phyloP scores from a whole-genome alignment of 2,329 filamentous ascomycete genomes.

The Myriosclerotinia duriaeana region DNA sequence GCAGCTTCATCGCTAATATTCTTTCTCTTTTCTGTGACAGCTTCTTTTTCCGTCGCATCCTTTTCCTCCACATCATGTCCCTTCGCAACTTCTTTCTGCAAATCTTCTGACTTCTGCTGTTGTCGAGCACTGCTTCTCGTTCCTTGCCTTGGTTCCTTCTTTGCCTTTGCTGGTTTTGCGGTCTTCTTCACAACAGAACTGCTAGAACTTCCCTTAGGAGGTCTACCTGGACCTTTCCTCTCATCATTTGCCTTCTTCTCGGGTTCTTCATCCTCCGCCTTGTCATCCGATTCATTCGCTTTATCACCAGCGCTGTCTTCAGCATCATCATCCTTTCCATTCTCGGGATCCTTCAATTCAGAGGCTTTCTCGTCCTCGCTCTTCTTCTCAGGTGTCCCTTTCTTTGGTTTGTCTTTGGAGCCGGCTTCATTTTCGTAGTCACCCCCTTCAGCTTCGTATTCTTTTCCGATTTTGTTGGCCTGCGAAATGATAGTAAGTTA shows the following conservation, averaged over 20 bases:
- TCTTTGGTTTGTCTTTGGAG: conserved; percentile 47
- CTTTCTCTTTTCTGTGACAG: conserved; percentile 16
- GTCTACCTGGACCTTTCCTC: conserved; percentile 17
- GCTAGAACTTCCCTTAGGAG: not conserved
- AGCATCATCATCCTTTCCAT: conserved; percentile 24
- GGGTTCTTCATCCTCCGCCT: conserved; percentile 20
- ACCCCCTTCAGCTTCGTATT: conserved; percentile 44
- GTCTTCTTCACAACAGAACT: not conserved
- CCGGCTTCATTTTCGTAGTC: conserved; percentile 45
- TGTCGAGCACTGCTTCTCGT: conserved; percentile 29
- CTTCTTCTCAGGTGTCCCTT: conserved; percentile 45
- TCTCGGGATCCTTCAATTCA: conserved; percentile 20
- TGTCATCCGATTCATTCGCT: not conserved
- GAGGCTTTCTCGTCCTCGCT: conserved; percentile 27
- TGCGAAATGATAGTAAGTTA: conserved; percentile 25
- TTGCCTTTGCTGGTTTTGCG: conserved; percentile 17
- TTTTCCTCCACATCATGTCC: too few relatives aligned
- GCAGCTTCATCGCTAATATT: not conserved
- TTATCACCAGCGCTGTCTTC: conserved; percentile 3
- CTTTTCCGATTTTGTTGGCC: conserved; percentile 46
- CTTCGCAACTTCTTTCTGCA: conserved; percentile 22
- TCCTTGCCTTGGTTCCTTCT: conserved; percentile 29
- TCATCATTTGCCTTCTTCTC: conserved; percentile 12
- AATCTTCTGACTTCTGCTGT: conserved; percentile 25
- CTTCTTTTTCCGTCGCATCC: conserved; percentile 27